These are phyloP conservation scores for Amanita molliuscula DNA, from an alignment of 768 basidiomycete species.

Conservation along the genomic window DNA sequence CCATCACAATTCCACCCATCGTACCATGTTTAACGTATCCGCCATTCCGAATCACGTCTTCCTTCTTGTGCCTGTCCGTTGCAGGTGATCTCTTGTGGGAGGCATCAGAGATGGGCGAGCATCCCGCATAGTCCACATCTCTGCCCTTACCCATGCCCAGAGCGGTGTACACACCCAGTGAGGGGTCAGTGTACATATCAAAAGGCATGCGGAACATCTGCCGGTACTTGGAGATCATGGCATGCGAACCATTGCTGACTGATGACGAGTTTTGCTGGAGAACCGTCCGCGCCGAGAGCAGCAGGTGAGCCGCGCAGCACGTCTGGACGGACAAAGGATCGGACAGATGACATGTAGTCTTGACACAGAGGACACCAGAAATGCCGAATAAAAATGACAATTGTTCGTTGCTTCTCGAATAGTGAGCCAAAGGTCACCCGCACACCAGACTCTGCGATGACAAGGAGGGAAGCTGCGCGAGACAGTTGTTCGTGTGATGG, in stretches of 20 bases:
- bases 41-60: conserved; percentile 10
- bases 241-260: conserved; percentile 70
- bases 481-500: conserved; percentile 49
- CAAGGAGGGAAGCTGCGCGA: conserved; percentile 48
- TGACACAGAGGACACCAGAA: conserved; percentile 86
- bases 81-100: neutral
- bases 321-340: conserved; percentile 30
- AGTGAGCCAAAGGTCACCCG: conserved; percentile 61
- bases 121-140: conserved; percentile 1
- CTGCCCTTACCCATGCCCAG: conserved; percentile 54
- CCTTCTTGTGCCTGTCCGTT: neutral
- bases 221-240: conserved; percentile 69
- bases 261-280: conserved; percentile 37
- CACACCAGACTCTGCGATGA: conserved; percentile 60
- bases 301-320: conserved; percentile 20
- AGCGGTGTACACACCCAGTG: conserved; percentile 52
- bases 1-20: conserved; percentile 63
- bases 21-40: conserved; percentile 58
- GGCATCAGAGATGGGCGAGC: neutral
- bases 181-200: conserved; percentile 73
- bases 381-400: conserved; percentile 81
- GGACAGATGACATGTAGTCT: conserved; percentile 74
- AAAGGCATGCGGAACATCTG: conserved; percentile 68
- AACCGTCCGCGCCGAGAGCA: conserved; percentile 8
- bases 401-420: conserved; percentile 40